phyloP scores from a whole-genome alignment of 345 rosid species.

The Murraya koenigii region DNA sequence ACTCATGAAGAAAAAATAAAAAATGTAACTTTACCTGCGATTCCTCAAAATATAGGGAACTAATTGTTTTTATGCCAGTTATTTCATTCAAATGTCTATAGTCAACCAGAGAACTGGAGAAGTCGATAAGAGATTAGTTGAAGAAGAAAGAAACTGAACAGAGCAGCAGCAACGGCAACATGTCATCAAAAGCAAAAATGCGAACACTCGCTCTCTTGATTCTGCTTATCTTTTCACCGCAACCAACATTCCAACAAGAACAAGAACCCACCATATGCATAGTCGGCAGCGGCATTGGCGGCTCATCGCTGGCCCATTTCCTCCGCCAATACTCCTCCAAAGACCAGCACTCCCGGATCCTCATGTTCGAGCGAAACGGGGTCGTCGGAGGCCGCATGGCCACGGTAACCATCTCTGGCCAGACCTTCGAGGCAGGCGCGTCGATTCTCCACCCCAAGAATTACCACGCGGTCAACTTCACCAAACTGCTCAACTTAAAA shows the following conservation, averaged over 20 bases:
- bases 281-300: constrained; percentile 85
- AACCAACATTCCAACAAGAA: constrained; percentile 15
- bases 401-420: constrained; percentile 49
- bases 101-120: no score
- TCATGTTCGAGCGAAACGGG: constrained; percentile 60
- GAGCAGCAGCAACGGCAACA: not conserved
- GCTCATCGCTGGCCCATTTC: constrained; percentile 89
- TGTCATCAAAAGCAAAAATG: not conserved
- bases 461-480: constrained; percentile 65
- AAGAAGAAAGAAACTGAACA: not conserved
- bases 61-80: no score
- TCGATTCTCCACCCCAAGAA: constrained; percentile 92
- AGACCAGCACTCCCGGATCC: constrained; percentile 25
- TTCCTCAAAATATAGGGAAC: no score
- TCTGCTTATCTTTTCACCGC: constrained; percentile 18
- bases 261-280: constrained; percentile 56
- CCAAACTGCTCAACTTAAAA: constrained; percentile 43
- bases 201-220: not conserved
- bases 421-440: constrained; percentile 86
- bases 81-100: no score
- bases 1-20: no score
- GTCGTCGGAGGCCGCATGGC: constrained; percentile 95
- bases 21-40: no score
- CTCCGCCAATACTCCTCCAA: constrained; percentile 62
- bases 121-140: no score